These are phyloP conservation scores for Echinochloa phyllopogon DNA, from an alignment of 176 grass and related monocot genomes.

Conservation along the genomic window DNA sequence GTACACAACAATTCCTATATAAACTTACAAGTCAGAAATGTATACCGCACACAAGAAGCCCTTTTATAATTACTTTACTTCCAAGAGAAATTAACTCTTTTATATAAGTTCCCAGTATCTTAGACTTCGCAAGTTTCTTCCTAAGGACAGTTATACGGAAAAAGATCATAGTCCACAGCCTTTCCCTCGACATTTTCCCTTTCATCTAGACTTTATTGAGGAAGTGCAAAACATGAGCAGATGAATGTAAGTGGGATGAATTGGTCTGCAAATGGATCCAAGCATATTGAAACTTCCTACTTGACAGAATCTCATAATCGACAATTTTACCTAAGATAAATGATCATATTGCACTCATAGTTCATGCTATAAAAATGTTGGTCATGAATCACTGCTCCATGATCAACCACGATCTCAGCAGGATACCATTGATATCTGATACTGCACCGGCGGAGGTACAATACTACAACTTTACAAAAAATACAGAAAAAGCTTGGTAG, in stretches of 20 bases:
- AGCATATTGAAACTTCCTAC: not conserved
- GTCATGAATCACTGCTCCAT: not conserved
- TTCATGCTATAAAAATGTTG: conserved; percentile 8
- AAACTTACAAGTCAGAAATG: not conserved
- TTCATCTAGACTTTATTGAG: not conserved
- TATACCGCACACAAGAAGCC: not conserved
- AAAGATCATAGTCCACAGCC: not conserved
- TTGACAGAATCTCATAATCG: not conserved
- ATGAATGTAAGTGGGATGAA: conserved; percentile 3
- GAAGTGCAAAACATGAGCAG: not conserved
- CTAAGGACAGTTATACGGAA: not conserved
- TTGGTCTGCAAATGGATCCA: not conserved
- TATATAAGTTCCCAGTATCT: not conserved
- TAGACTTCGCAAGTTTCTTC: not conserved
- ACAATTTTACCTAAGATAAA: not conserved
- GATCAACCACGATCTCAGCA: not conserved
- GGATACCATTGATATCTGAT: conserved; percentile 10
- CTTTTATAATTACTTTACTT: not conserved
- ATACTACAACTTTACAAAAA: not conserved
- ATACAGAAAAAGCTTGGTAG: not conserved
- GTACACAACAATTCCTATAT: not conserved
- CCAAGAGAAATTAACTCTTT: not conserved
- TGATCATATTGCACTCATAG: not conserved
- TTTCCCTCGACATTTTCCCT: conserved; percentile 9
- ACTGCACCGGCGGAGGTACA: not conserved